Base-by-base conservation (phyloP, 73 alveolate species). In the Halteria grandinella region DNA sequence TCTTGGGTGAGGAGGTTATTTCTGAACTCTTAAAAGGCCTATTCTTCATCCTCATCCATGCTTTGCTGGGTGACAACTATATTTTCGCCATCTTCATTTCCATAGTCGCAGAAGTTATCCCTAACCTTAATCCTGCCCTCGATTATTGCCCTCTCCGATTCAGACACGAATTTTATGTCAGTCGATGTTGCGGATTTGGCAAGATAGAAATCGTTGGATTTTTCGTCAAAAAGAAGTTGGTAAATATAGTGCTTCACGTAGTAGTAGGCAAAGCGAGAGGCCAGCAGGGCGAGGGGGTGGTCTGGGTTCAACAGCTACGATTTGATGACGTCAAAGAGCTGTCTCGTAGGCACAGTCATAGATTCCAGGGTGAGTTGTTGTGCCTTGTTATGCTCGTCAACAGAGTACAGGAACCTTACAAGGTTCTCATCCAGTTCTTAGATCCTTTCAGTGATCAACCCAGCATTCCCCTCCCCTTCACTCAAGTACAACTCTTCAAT, bases 311-410 rank as follows among this genome's bases (percentile, higher is more conserved):
- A 14, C n/a, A 66, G 5, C 21, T 66, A 44, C 5, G 33, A 4
- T 32, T 45, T 66, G 28, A 66, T 24, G 3, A 66, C 52, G 6
- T 44, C 63, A 47, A 66, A 66, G 23, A 44, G 29, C 33, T 32
- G 34, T 43, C 34, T 66, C 2, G 66, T 47, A 12, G 43, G 15
- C 25, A 45, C 32, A 28, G 43, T 66, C 64, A 66, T 44, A 36
- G 5, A 44, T 66, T 66, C 80, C 4, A 66, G 47, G n/a, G 80
- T 66, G 6, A 45, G 69, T 39, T 39, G 18, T 39, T 10, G 15
- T 15, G 10, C 10, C 15, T 39, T 15, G n/a, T n/a, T n/a, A n/a
- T n/a, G n/a, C n/a, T n/a, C n/a, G n/a, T n/a, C n/a, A n/a, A n/a
- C n/a, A n/a, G n/a, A n/a, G n/a, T 39, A 39, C 15, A 39, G 15